Base-by-base conservation (phyloP, 768 basidiomycete genomes). In the Pluteus cervinus region DNA sequence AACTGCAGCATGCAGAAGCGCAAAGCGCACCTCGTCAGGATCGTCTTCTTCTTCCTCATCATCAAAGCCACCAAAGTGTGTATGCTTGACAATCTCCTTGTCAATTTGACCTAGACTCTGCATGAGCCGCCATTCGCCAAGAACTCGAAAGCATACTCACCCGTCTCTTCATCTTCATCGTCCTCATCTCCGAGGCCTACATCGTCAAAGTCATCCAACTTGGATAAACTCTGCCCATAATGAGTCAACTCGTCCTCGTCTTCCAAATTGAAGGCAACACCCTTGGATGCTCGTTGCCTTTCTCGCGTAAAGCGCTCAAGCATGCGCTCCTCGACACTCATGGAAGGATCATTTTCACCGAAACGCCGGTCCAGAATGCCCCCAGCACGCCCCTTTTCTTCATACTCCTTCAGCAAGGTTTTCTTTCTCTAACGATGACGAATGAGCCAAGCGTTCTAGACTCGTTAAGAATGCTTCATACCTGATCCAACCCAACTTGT, bases 311-410 rank as follows among this genome's bases (percentile, higher is more conserved):
- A 98, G 21, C 96, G 83, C 59, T 94, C 92, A 24, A 97, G 71
- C 83, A 97, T 97, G 44, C 91, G 84, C 47, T 98, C 94, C 57
- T 99, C 96, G 22, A 91, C 68, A n/a, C 86, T 82, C 75, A 98
- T 80, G 7, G 80, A 73, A 2, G 92, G 81, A 44, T 98, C 81
- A 54, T 88, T 82, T 73, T 99, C 96, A 63, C 96, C 96, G 54
- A 98, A 97, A 14, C 96, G 83, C 36, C 89, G 76, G 61, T 99
- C 96, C 40, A 93, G 65, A 41, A 99, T 81, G 4, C 92, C 88
- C 4, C 92, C 93, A 7, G 85, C 79, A 45, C 80, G 84, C 33
- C 76, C 80, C 47, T 79, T 83, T 34, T 85, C 76, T 43, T 89
- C 76, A 37, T 79, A 84, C 62, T 98, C 92, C 43, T 91, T 92